Percentiles rank a stretch among this genome's conserved stretches.
Evolutionary conservation across 2,329 filamentous ascomycete species (phyloP).

Genomic region (Penicillium sp.): DNA sequence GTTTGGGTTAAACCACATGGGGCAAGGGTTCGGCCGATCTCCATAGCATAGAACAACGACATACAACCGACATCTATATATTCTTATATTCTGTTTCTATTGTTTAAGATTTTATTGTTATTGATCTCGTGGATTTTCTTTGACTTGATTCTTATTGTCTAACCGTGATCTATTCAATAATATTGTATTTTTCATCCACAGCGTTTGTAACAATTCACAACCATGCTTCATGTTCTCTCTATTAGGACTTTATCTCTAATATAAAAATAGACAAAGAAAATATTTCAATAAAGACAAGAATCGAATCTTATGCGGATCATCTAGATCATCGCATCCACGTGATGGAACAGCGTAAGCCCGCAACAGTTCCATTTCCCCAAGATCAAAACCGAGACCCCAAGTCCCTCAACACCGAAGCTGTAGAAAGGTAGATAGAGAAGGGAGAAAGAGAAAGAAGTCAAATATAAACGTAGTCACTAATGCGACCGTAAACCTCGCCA

Average conservation of each 20-base stretch:
- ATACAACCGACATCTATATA: slow-evolving; percentile 11
- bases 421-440: slow-evolving; percentile 3
- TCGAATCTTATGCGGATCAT: background rate
- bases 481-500: slow-evolving; percentile 27
- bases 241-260: background rate
- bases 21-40: slow-evolving; percentile 20
- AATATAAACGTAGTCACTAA: slow-evolving; percentile 3
- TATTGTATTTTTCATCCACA: background rate
- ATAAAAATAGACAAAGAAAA: background rate
- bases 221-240: background rate
- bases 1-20: slow-evolving; percentile 11
- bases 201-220: background rate
- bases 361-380: background rate
- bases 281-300: background rate
- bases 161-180: slow-evolving; percentile 3
- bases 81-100: background rate
- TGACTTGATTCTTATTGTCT: slow-evolving; percentile 4
- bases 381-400: slow-evolving; percentile 1
- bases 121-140: background rate
- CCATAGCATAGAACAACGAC: slow-evolving; percentile 13
- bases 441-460: background rate
- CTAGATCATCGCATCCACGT: background rate
- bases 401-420: slow-evolving; percentile 19
- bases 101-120: background rate
- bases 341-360: background rate